Evolutionary conservation across 2,329 filamentous ascomycete species (phyloP), one percentile per base, ranked within the genome.

Genomic region (Pseudogymnoascus sp.): DNA sequence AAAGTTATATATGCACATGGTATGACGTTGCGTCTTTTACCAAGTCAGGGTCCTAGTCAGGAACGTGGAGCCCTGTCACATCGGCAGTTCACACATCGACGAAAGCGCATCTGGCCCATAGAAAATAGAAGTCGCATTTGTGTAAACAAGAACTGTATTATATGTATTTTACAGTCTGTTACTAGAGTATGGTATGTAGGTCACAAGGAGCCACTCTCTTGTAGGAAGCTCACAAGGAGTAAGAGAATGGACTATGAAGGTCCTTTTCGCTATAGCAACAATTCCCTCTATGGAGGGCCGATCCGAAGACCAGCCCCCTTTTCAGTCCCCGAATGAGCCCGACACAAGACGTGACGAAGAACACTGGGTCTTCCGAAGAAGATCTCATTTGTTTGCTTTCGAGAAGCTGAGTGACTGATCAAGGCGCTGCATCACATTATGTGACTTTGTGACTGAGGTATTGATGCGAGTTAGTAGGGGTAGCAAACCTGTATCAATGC

Each of bases 201-300:
- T 77, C 74, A 70, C 76, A 75, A 76, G 78, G 78, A 81, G 78
- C 79, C 78, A 78, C 76, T 75, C 76, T 76, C 72, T 73, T 75
- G 71, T 75, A 68, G 69, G 58, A 68, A 63, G 69, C 73, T 72
- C 71, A 64, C 71, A 70, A 76, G 75, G 77, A 77, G 72, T 73
- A 77, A 71, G 72, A 76, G 75, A 73, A 75, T 78, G 78, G 79
- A 81, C 78, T 81, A 81, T 81, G 78, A 80, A 76, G 76, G 77
- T 77, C 77, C 77, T 64, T 69, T 67, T 78, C 74, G 63, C 61
- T 80, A 69, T 81, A 71, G 78, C 78, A 80, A 75, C 73, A 67
- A 54, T 54, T 67, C 68, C 73, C 73, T 75, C 71, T 71, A 66
- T 68, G 66, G 64, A 69, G 70, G 67, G 33, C 71, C 70, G 69